Evolutionary conservation across 116 monocot genomes (phyloP).

Genomic region (Trichopus zeylanicus): DNA sequence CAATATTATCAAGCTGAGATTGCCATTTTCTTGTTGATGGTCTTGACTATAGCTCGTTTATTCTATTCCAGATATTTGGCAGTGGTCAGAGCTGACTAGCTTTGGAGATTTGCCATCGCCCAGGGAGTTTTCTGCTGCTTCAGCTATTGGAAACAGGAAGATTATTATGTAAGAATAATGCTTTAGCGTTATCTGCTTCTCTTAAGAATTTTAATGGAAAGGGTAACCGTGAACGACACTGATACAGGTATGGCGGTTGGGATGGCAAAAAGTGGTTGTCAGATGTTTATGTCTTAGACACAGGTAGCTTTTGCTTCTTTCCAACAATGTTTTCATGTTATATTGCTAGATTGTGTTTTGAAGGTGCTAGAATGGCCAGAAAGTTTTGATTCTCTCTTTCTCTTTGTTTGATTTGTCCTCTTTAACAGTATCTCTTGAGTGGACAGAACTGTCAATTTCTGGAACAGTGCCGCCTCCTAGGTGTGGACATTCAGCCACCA

Average conservation of each 20-base stretch:
- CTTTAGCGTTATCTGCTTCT: not conserved
- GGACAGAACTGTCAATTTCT: conserved; percentile 78
- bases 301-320: conserved; percentile 41
- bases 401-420: conserved; percentile 9
- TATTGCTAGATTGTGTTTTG: not conserved
- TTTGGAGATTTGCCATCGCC: conserved; percentile 96
- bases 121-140: conserved; percentile 87
- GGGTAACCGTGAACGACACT: not conserved
- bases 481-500: conserved; percentile 90
- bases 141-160: conserved; percentile 90
- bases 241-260: conserved; percentile 91
- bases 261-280: conserved; percentile 99
- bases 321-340: not conserved
- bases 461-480: conserved; percentile 80
- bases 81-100: conserved; percentile 93
- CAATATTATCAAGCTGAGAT: not conserved
- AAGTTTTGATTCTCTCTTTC: too few species aligned
- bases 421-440: conserved; percentile 80
- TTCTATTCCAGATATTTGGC: conserved; percentile 71
- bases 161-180: conserved; percentile 70
- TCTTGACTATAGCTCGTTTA: not conserved
- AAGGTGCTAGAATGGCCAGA: too few species aligned
- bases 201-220: not conserved
- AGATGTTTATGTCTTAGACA: conserved; percentile 91
- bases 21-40: not conserved